A percentile compares a stretch with the other conserved stretches of the same genome.
Evolutionary conservation across 306 rosid species (phyloP).

Genomic region (Sophora flavescens): DNA sequence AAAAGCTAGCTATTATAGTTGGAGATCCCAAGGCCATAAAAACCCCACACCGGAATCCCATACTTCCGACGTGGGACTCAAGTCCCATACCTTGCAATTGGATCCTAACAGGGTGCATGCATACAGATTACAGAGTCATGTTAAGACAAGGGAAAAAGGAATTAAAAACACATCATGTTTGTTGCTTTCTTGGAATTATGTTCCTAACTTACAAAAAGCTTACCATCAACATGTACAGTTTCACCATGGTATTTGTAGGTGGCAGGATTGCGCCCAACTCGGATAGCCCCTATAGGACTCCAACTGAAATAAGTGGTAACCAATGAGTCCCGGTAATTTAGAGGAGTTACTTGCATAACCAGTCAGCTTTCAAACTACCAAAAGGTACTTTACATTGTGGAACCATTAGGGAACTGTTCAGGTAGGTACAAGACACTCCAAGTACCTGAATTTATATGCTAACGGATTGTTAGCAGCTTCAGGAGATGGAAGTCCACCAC

Average conservation of each 20-base stretch:
- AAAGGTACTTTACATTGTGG: neutral
- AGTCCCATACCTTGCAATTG: too few species aligned
- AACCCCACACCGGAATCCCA: too few species aligned
- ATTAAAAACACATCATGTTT: neutral
- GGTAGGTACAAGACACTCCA: slow-evolving; percentile 36
- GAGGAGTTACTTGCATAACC: neutral
- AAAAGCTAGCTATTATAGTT: too few species aligned
- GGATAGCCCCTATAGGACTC: slow-evolving; percentile 95
- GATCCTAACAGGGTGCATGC: neutral
- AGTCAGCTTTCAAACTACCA: neutral
- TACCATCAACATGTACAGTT: slow-evolving; percentile 82
- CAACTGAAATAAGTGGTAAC: slow-evolving; percentile 68
- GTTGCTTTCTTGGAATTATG: slow-evolving; percentile 24
- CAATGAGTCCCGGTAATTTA: slow-evolving; percentile 43
- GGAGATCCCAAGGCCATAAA: too few species aligned
- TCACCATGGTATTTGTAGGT: slow-evolving; percentile 71
- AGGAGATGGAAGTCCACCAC: slow-evolving; percentile 97
- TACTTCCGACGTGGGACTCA: too few species aligned
- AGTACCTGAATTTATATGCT: slow-evolving; percentile 95
- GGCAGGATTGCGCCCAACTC: slow-evolving; percentile 90
- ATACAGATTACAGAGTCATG: neutral
- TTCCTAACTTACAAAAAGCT: slow-evolving; percentile 42
- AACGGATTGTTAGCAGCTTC: slow-evolving; percentile 95
- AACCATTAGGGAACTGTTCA: slow-evolving; percentile 21
- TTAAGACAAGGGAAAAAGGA: neutral